Evolutionary conservation across 2,329 filamentous ascomycete genomes (phyloP), one percentile per base, ranked within the genome.

Genomic region (Neopestalotiopsis sp.): DNA sequence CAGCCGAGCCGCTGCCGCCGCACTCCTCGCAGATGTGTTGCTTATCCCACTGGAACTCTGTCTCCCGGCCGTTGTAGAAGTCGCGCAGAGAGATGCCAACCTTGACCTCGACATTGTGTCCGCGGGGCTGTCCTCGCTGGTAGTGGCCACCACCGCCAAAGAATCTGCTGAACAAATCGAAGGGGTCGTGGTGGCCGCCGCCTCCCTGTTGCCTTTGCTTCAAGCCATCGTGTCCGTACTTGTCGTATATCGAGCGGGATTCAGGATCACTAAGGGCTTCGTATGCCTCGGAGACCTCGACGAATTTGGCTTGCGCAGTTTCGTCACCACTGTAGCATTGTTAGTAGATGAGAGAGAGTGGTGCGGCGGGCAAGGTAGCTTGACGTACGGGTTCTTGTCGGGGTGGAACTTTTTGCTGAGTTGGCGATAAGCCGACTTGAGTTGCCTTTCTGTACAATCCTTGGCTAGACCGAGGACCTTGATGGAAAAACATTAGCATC

Each of bases 341-440:
- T 69, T 68, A 68, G 32, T 30, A 9, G 53, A 13, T 53, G 42
- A 61, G 67, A 10, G 67, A 14, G 32, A 32, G 32, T 57, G 32
- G 24, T 9, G 63, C 56, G 45, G 24, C 32, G 24, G 32, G 58
- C 13, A 17, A 14, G 13, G 64, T 28, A 28, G 62, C 61, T 68
- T 65, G 67, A 84, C 92, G 76, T 88, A 96, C 92, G 95, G 94
- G 76, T 98, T 98, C 88, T 99, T 99, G 82, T 99, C 96, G 3
- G 96, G 96, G 78, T 99, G 96, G 80, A 89, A 98, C 80, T 97
- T 97, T 82, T 98, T 98, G 84, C 93, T 97, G 12, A 99, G 86
- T 70, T 90, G 91, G 70, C 95, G 90, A 82, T 99, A 99, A 28
- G 96, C 95, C 61, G 93, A 92, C 82, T 99, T 99, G 79, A 99